Base-by-base conservation (phyloP, 805 yeast species). In the Candida railenensis region DNA sequence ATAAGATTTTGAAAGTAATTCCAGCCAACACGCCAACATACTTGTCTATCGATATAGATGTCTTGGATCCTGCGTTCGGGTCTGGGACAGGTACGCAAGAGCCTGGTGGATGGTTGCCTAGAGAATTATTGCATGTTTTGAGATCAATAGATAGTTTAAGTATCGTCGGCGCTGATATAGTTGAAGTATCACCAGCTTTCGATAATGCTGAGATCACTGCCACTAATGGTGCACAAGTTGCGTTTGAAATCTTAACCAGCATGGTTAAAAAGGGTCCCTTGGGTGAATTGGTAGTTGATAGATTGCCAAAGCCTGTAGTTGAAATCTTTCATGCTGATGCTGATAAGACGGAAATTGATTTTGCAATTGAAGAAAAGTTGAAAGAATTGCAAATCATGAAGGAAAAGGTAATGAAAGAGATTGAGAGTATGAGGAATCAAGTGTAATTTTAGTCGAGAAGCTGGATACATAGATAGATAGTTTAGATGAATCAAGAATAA, bases 21-120 rank as follows among this genome's bases (percentile, higher is more conserved):
- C 87, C 89, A 0, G 60, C 62, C n/a, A 77, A 80, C 45, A 71
- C 74, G 8, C 92, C 94, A 9, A 87, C 87, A 0, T 88, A 85
- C 56, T 68, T 88, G 37, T 82, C 89, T 18, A 85, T 88, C n/a
- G 96, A 87, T 61, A 83, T 87, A 40, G 89, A 79, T 56, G 78
- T 77, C 15, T 65, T 79, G 50, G 83, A 79, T 57, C 83, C 83
- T 7, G 83, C 78, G 1, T 76, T 76, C 53, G 78, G 80, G 15
- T 74, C 79, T 42, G 83, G 83, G 2, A 79, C 83, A 1, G 83
- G 83, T 4, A 78, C 83, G 12, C 80, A 75, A 48, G 83, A 79
- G 59, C 77, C 82, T 1, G 83, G 83, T 37, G 83, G 83, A 51
- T 70, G 80, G 70, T 61, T 78, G 44, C 83, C 83, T 9, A 65